Percentiles rank a stretch among this genome's conserved stretches.
These are phyloP conservation scores for Wickerhamomyces ciferrii DNA, from an alignment of 805 yeast genomes.

Conservation along the genomic window DNA sequence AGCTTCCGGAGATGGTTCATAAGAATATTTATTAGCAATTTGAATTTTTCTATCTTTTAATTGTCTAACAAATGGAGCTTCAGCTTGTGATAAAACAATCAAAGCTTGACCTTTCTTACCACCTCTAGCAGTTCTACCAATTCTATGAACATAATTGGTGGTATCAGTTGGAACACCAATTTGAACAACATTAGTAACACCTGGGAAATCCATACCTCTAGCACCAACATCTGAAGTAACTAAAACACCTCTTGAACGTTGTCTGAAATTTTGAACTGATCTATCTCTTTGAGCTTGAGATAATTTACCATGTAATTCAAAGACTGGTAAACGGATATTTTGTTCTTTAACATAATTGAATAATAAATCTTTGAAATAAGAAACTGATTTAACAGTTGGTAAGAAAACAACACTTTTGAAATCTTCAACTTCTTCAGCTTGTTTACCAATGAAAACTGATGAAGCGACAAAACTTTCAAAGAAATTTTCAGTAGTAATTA, in stretches of 20 bases:
- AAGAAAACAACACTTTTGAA: slow-evolving; percentile 82
- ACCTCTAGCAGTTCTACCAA: slow-evolving; percentile 95
- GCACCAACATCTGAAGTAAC: slow-evolving; percentile 93
- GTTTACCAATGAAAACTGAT: slow-evolving; percentile 39
- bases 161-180: slow-evolving; percentile 68
- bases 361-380: slow-evolving; percentile 33
- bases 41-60: slow-evolving; percentile 50
- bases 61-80: slow-evolving; percentile 46
- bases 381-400: slow-evolving; percentile 69
- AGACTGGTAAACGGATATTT: slow-evolving; percentile 22
- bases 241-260: slow-evolving; percentile 46
- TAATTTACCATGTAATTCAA: slow-evolving; percentile 67
- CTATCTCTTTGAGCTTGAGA: slow-evolving; percentile 64
- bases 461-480: slow-evolving; percentile 60
- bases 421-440: slow-evolving; percentile 27
- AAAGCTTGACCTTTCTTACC: slow-evolving; percentile 74
- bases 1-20: slow-evolving; percentile 30
- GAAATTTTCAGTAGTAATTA: slow-evolving; percentile 48
- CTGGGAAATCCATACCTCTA: slow-evolving; percentile 93
- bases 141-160: slow-evolving; percentile 85
- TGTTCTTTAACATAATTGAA: slow-evolving; percentile 15
- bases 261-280: slow-evolving; percentile 49
- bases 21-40: slow-evolving; percentile 39
- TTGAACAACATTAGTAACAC: slow-evolving; percentile 81
- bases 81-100: slow-evolving; percentile 51